Percentiles rank a stretch among this genome's conserved stretches.
phyloP scores from a whole-genome alignment of 345 rosid species.

The Mangifera indica region DNA sequence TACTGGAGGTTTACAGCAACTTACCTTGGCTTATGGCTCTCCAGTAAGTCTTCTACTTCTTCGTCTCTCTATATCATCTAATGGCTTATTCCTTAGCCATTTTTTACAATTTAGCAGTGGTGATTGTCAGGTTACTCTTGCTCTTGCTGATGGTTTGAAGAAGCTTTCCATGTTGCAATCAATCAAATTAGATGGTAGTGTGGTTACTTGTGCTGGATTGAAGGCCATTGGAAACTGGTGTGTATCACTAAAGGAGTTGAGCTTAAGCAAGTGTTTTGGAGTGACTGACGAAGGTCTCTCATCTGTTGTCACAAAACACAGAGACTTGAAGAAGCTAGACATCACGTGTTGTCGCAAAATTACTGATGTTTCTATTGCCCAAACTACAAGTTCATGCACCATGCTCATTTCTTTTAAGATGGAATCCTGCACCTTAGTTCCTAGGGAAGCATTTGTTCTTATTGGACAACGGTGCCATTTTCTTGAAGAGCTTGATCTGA shows the following conservation, averaged over 20 bases:
- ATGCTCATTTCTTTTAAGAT: slow-evolving; percentile 51
- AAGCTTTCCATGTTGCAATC: slow-evolving; percentile 53
- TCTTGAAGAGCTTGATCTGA: slow-evolving; percentile 74
- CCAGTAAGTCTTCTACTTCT: slow-evolving; percentile 41
- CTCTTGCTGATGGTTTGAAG: slow-evolving; percentile 48
- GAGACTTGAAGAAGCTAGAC: slow-evolving; percentile 58
- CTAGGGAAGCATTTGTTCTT: slow-evolving; percentile 57
- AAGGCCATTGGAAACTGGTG: slow-evolving; percentile 51
- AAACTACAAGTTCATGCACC: slow-evolving; percentile 44
- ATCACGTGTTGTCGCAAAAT: slow-evolving; percentile 69
- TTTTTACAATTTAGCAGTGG: slow-evolving; percentile 13
- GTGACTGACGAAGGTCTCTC: slow-evolving; percentile 71
- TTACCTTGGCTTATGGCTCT: slow-evolving; percentile 51
- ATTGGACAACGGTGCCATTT: slow-evolving; percentile 52
- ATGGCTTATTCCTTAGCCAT: background rate
- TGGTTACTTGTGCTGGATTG: slow-evolving; percentile 47
- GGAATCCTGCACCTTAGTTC: slow-evolving; percentile 64
- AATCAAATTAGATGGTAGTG: slow-evolving; percentile 59
- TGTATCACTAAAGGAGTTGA: slow-evolving; percentile 46
- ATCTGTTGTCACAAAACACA: slow-evolving; percentile 42
- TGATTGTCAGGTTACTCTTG: slow-evolving; percentile 48
- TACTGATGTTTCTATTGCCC: slow-evolving; percentile 53
- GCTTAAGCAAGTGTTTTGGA: slow-evolving; percentile 68
- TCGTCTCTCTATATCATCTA: background rate
- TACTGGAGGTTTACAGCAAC: slow-evolving; percentile 47